Evolutionary conservation across 805 yeast species (phyloP).

Genomic region (Maudiozyma turicensis): DNA sequence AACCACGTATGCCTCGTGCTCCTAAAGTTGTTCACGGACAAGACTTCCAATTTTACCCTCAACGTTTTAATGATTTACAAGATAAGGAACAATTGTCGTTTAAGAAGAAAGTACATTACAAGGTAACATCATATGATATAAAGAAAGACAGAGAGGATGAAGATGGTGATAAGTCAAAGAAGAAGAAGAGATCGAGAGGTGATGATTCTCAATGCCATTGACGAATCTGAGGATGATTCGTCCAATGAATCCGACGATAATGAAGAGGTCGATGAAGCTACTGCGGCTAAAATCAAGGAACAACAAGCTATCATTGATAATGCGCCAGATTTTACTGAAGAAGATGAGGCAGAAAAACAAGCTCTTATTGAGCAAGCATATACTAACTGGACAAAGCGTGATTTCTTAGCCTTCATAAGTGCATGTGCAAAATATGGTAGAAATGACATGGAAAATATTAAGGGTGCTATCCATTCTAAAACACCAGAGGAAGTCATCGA

Average conservation of each 20-base stretch:
- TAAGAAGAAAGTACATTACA: constrained; percentile 50
- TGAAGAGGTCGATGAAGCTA: constrained; percentile 8
- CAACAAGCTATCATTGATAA: constrained; percentile 48
- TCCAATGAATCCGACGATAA: constrained; percentile 38
- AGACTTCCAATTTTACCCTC: constrained; percentile 68
- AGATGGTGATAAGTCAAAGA: neutral
- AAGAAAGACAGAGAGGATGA: constrained; percentile 35
- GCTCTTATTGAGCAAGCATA: constrained; percentile 47
- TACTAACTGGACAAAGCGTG: constrained; percentile 63
- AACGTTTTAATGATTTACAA: constrained; percentile 41
- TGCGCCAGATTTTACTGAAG: constrained; percentile 52
- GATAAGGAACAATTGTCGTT: constrained; percentile 58
- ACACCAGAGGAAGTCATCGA: constrained; percentile 47
- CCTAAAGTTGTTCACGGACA: constrained; percentile 57
- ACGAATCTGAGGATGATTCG: neutral
- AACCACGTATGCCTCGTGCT: constrained; percentile 40
- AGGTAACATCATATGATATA: constrained; percentile 49
- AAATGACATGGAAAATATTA: constrained; percentile 38
- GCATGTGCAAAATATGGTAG: constrained; percentile 62
- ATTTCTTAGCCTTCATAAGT: constrained; percentile 61
- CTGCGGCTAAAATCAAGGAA: constrained; percentile 14
- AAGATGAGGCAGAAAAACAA: constrained; percentile 47
- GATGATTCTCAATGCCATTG: neutral
- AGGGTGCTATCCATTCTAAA: constrained; percentile 48
- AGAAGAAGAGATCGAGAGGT: constrained; percentile 14